Percentiles rank a stretch among this genome's conserved stretches.
phyloP scores from a whole-genome alignment of 2,329 filamentous ascomycete species.

The Cryphonectria parasitica region DNA sequence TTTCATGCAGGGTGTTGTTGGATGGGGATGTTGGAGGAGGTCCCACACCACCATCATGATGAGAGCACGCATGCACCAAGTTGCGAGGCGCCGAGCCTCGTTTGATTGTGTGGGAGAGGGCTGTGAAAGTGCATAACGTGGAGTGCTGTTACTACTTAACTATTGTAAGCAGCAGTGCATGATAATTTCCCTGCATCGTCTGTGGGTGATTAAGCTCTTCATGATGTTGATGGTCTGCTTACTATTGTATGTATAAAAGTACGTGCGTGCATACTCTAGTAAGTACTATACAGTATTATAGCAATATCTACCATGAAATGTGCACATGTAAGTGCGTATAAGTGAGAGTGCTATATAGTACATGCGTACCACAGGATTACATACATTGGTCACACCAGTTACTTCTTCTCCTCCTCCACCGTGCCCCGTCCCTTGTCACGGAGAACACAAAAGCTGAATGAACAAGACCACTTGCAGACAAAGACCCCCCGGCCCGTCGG shows the following conservation, averaged over 20 bases:
- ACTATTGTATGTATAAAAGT: too few species aligned
- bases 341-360: neutral
- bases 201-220: too few species aligned
- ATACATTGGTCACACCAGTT: too few species aligned
- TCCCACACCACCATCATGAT: constrained; percentile 4
- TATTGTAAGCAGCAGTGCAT: too few species aligned
- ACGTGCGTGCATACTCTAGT: too few species aligned
- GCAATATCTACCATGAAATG: neutral
- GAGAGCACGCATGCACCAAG: neutral
- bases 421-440: too few species aligned
- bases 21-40: neutral
- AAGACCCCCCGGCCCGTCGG: neutral
- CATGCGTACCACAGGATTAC: too few species aligned
- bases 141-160: too few species aligned
- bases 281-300: too few species aligned
- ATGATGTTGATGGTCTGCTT: too few species aligned
- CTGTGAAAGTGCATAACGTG: too few species aligned
- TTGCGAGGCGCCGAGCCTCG: neutral
- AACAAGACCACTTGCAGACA: neutral
- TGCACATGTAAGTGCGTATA: neutral
- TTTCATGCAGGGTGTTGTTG: neutral
- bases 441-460: neutral
- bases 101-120: too few species aligned
- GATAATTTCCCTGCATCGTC: neutral
- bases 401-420: neutral